Evolutionary conservation across 2,329 filamentous ascomycete genomes (phyloP), one percentile per base, ranked within the genome.

Genomic region (Metarhizium guizhouense): DNA sequence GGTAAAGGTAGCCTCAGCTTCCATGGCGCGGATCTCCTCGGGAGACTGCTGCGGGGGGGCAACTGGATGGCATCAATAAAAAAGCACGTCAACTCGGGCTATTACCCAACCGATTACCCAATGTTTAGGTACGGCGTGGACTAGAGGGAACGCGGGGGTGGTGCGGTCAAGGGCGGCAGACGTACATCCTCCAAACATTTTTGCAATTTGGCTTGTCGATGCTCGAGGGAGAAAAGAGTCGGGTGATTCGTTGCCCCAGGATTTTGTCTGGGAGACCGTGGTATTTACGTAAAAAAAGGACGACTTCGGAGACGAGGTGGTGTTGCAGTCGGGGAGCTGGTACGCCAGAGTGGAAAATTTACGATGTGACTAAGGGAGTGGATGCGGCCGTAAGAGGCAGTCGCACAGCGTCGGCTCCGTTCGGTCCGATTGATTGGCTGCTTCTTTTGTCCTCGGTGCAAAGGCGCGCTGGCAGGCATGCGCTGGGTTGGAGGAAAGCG

Each of bases 11-110:
- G 88, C 87, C 69, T 86, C 81, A 58, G 77, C 76, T 77, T 92
- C 87, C 69, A 85, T 79, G 65, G 77, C 76, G 67, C 79, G 79
- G 68, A 92, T 80, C 79, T 92, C 87, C 70, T 86, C 84, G 57
- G 81, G 75, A 57, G 83, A 83, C 65, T 84, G 80, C 70, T 84
- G 84, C 68, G 86, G 86, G 73, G 88, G 80, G 62, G 79, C 83
- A 76, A 83, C 83, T 87, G 67, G 38, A 51, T 36, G 6, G 11
- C 5, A 45, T 45, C 42, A 20, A 20, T 16, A 6, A 45, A 18
- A 20, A 13, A 20, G 14, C 6, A 43, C 20, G 34, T 54, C 20
- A 47, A 58, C 54, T 57, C 36, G 68, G 32, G 65, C 58, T 54
- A 52, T 59, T 55, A 52, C 56, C 54, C 53, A 51, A 54, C 29